Conservation (phyloP, 2,329 filamentous ascomycete species). For the Aspergillus viridinutans region DNA sequence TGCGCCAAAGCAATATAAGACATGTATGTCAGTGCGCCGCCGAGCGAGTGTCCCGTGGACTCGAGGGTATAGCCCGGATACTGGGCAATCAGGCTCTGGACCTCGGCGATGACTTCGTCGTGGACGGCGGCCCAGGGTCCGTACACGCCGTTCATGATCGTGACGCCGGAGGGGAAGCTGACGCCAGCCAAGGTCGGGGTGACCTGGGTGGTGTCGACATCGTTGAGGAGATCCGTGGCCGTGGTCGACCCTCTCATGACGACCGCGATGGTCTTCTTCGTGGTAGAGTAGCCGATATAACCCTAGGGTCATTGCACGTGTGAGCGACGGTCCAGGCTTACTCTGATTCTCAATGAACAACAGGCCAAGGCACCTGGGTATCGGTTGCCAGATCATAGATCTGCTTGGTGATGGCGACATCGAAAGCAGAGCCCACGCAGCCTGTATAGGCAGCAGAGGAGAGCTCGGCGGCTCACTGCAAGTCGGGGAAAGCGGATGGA, state of each 20-base stretch:
- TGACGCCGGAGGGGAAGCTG: constrained; percentile 21
- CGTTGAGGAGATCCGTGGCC: constrained; percentile 21
- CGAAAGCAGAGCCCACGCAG: constrained; percentile 23
- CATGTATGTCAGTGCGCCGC: constrained; percentile 27
- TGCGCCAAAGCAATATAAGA: constrained; percentile 29
- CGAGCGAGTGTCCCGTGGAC: constrained; percentile 29
- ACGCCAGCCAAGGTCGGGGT: constrained; percentile 25
- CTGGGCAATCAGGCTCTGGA: constrained; percentile 20
- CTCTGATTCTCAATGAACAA: neutral
- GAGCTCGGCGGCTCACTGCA: constrained; percentile 26
- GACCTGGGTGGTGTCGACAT: constrained; percentile 21
- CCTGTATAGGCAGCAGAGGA: constrained; percentile 29
- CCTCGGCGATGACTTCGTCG: constrained; percentile 25
- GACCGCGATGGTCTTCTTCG: constrained; percentile 24
- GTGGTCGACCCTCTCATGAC: constrained; percentile 30
- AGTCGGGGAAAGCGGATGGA: constrained; percentile 13
- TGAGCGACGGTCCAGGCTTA: neutral
- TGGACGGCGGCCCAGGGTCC: constrained; percentile 27
- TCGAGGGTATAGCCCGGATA: constrained; percentile 28
- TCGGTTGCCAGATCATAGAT: constrained; percentile 20
- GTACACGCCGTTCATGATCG: constrained; percentile 26
- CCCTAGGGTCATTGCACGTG: constrained; percentile 13
- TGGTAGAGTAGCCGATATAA: constrained; percentile 24
- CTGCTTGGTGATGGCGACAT: constrained; percentile 28
- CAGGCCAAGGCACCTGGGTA: constrained; percentile 16